phyloP scores from a whole-genome alignment of 1,284 basidiomycete species.

The Peniophora sp. region DNA sequence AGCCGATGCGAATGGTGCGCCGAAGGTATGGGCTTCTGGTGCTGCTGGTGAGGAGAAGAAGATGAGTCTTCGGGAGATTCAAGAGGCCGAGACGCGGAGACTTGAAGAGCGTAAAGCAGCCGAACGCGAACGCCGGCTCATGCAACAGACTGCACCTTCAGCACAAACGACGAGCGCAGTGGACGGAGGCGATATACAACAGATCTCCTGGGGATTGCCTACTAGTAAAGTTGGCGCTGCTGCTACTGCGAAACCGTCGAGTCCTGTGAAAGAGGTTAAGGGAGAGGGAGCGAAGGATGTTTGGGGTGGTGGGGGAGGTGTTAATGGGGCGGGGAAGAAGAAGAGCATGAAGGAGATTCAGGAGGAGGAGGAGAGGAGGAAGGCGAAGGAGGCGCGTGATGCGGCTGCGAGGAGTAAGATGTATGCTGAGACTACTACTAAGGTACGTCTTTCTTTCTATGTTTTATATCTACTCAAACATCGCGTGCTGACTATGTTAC shows the following conservation, averaged over 20 bases:
- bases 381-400: conserved; percentile 61
- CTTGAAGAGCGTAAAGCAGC: conserved; percentile 67
- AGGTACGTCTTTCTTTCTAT: conserved; percentile 43
- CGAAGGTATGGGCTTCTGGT: conserved; percentile 49
- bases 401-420: conserved; percentile 51
- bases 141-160: conserved; percentile 34
- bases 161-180: conserved; percentile 48
- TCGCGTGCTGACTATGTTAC: not conserved
- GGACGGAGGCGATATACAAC: too few relatives aligned
- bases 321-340: conserved; percentile 53
- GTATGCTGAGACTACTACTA: conserved; percentile 75
- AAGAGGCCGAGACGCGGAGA: conserved; percentile 85
- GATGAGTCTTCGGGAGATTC: conserved; percentile 87
- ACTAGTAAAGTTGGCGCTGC: conserved; percentile 58
- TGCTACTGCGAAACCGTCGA: conserved; percentile 33
- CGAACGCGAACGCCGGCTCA: conserved; percentile 58
- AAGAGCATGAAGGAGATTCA: conserved; percentile 99
- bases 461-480: too few relatives aligned
- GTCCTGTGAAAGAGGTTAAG: conserved; percentile 26
- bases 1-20: conserved; percentile 20
- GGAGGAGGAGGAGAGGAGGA: conserved; percentile 89
- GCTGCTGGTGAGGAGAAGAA: conserved; percentile 59
- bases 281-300: conserved; percentile 37
- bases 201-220: conserved; percentile 65
- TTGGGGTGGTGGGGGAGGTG: conserved; percentile 63